These are phyloP conservation scores for Phytophthora foliorum DNA, from an alignment of 352 stramenopile genomes.

Conservation along the genomic window DNA sequence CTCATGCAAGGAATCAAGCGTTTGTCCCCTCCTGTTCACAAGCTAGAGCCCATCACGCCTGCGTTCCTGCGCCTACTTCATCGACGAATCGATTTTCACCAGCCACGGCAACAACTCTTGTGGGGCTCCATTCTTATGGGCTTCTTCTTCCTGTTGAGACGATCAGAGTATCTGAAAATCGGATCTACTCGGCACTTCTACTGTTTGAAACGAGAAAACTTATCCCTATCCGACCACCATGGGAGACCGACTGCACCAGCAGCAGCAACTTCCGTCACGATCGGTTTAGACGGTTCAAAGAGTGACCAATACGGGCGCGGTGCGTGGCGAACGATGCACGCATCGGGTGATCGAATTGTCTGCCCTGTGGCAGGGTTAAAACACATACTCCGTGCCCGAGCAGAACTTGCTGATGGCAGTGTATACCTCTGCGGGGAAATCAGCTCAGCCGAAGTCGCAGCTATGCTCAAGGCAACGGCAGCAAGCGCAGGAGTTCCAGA, in stretches of 20 bases:
- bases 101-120: background rate
- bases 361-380: slow-evolving; percentile 20
- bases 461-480: too few relatives aligned
- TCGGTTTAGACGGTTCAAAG: slow-evolving; percentile 28
- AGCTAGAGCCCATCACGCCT: slow-evolving; percentile 30
- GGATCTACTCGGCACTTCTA: background rate
- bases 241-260: background rate
- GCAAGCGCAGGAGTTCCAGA: too few relatives aligned
- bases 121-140: background rate
- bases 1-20: slow-evolving; percentile 28
- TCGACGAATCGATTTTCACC: background rate
- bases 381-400: background rate
- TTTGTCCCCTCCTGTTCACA: slow-evolving; percentile 13
- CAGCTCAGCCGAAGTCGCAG: background rate
- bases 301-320: slow-evolving; percentile 37
- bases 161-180: slow-evolving; percentile 28
- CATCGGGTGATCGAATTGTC: slow-evolving; percentile 6
- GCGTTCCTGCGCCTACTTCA: slow-evolving; percentile 19
- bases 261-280: slow-evolving; percentile 13
- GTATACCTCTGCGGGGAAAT: slow-evolving; percentile 1
- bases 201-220: slow-evolving; percentile 14
- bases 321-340: slow-evolving; percentile 22
- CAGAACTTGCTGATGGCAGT: background rate
- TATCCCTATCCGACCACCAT: slow-evolving; percentile 6
- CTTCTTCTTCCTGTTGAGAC: background rate